Evolutionary conservation across 2,329 filamentous ascomycete species (phyloP).

Genomic region (Penicillium olsonii): DNA sequence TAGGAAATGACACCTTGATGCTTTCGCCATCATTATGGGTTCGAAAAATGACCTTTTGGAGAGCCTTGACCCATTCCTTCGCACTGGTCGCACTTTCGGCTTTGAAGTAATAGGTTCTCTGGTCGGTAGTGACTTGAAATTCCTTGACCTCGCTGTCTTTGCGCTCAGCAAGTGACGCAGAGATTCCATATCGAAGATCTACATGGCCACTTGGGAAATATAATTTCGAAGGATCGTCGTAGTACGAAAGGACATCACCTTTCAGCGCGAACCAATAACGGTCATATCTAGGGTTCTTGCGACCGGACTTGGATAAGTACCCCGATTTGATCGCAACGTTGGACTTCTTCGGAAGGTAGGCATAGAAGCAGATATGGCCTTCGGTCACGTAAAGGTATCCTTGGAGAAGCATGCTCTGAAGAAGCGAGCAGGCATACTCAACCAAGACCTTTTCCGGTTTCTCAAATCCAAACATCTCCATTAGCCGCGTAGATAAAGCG

Average conservation of each 20-base stretch:
- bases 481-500: slow-evolving; percentile 69
- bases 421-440: slow-evolving; percentile 92
- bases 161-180: slow-evolving; percentile 70
- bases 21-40: slow-evolving; percentile 96
- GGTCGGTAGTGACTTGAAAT: slow-evolving; percentile 79
- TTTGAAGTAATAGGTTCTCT: slow-evolving; percentile 81
- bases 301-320: slow-evolving; percentile 83
- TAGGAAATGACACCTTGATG: slow-evolving; percentile 90
- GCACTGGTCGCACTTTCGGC: slow-evolving; percentile 86
- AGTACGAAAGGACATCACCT: slow-evolving; percentile 90
- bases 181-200: slow-evolving; percentile 87
- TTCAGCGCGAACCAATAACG: slow-evolving; percentile 93
- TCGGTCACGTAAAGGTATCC: slow-evolving; percentile 95
- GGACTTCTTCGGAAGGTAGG: slow-evolving; percentile 91
- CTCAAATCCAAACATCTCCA: slow-evolving; percentile 84
- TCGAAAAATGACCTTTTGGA: slow-evolving; percentile 93
- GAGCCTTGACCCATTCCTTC: slow-evolving; percentile 92
- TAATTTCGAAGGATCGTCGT: slow-evolving; percentile 75
- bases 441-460: slow-evolving; percentile 78
- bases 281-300: slow-evolving; percentile 81
- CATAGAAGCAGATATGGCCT: slow-evolving; percentile 94
- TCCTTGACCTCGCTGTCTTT: slow-evolving; percentile 69
- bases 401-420: slow-evolving; percentile 88
- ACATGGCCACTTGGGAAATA: slow-evolving; percentile 94
- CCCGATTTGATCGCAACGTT: slow-evolving; percentile 80